Evolutionary conservation across 1,139 yeast species (phyloP), one percentile per base, ranked within the genome.

Genomic region (Geotrichum candidum): DNA sequence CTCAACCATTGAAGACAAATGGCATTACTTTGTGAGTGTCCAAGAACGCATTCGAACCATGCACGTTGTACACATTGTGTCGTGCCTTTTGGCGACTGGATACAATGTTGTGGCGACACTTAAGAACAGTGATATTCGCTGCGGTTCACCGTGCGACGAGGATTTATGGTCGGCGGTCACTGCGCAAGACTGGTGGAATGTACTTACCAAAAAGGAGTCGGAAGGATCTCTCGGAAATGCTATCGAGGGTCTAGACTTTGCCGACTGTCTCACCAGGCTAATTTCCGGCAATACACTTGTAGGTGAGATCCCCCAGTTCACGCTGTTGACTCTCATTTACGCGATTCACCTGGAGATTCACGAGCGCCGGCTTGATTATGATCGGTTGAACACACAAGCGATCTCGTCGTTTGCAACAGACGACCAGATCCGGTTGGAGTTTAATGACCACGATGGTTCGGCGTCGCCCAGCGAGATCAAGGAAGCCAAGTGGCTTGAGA

Each of bases 1-100:
- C 2, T 76, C 78, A 22, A 74, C 77, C 50, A 67, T 81, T 51
- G 80, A 81, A 62, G 80, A 81, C 54, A 84, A 85, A 68, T 88
- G 85, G 78, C 85, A 87, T 61, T 89, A 89, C 73, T 92, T 91
- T 69, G 80, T 90, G 50, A 77, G 82, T 70, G 88, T 91, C 0
- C 97, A 92, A 75, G 85, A 94, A 51, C 81, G 97, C 68, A 89
- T 91, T 61, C 81, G 97, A 69, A 90, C 97, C 0, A 82, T 92
- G 69, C 95, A 89, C 69, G 87, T 87, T 2, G 84, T 91, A 59
- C 85, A 90, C 68, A 80, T 88, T 69, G 79, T 91, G 23, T 86
- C 90, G 61, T 86, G 87, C 46, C 76, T 90, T 65, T 81, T 90
- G 70, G 84, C 91, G 0, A 81, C 89, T 2, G 78, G 87, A 64